Percentiles rank a stretch among this genome's conserved stretches.
Evolutionary conservation across 1,284 basidiomycete species (phyloP).

Genomic region (Cryptococcus depauperatus): DNA sequence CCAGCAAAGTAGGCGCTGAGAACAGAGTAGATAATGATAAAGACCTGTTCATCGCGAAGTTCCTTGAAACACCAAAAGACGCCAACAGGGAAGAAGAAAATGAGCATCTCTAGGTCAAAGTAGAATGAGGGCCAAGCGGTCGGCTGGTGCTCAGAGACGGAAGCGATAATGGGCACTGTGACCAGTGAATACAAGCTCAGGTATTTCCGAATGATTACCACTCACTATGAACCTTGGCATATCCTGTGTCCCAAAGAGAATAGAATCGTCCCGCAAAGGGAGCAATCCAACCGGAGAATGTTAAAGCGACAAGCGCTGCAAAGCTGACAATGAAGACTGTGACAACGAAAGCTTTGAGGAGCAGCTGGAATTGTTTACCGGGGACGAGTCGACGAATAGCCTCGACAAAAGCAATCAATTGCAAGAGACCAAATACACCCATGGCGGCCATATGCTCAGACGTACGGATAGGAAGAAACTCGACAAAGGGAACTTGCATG

Average conservation of each 20-base stretch:
- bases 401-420: constrained; percentile 90
- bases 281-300: constrained; percentile 91
- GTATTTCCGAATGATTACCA: constrained; percentile 6
- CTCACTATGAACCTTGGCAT: constrained; percentile 79
- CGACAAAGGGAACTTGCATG: constrained; percentile 99
- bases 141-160: constrained; percentile 99
- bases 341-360: constrained; percentile 65
- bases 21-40: constrained; percentile 96
- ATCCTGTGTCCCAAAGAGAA: constrained; percentile 98
- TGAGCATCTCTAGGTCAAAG: constrained; percentile 96
- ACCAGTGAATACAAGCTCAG: neutral
- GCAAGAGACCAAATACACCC: constrained; percentile 92
- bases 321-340: constrained; percentile 66
- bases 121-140: constrained; percentile 99
- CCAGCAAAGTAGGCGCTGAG: constrained; percentile 97
- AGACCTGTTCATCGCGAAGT: constrained; percentile 93
- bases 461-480: constrained; percentile 95
- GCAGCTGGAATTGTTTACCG: constrained; percentile 82
- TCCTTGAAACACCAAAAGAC: constrained; percentile 89
- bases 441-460: constrained; percentile 99
- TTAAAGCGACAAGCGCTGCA: constrained; percentile 65
- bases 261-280: constrained; percentile 99
- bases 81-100: constrained; percentile 96
- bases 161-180: constrained; percentile 86
- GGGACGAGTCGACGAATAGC: constrained; percentile 82